These are phyloP conservation scores for Aspergillus neoniger DNA, from an alignment of 2,329 filamentous ascomycete species.

Conservation along the genomic window DNA sequence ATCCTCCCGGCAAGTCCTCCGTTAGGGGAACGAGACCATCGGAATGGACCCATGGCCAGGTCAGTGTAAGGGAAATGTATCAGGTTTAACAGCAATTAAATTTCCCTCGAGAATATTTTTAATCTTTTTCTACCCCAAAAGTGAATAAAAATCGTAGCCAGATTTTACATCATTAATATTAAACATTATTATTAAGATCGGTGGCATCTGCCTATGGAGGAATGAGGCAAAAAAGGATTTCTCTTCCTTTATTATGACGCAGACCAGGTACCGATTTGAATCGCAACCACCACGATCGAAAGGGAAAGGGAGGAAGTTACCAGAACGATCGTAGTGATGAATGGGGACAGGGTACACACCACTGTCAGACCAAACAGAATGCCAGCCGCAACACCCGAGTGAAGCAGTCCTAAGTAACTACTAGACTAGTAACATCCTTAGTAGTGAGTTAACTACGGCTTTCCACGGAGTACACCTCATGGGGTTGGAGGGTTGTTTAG, in stretches of 20 bases:
- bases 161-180: conserved; percentile 2
- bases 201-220: neutral
- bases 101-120: neutral
- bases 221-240: neutral
- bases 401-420: neutral
- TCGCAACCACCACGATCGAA: neutral
- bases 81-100: neutral
- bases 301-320: neutral
- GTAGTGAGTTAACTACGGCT: neutral
- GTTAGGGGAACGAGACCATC: conserved; percentile 1
- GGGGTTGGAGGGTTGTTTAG: conserved; percentile 3
- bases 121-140: neutral
- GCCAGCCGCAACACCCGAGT: conserved; percentile 5
- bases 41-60: neutral
- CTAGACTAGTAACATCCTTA: neutral
- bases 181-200: neutral
- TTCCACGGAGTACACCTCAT: neutral
- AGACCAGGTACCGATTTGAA: neutral
- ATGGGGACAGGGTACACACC: neutral
- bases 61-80: conserved; percentile 1
- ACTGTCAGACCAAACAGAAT: neutral
- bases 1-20: neutral
- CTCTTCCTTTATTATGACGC: neutral
- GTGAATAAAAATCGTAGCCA: neutral
- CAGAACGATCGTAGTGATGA: neutral